Conservation (phyloP, 352 stramenopile species). For the Pythium aristosporum region DNA sequence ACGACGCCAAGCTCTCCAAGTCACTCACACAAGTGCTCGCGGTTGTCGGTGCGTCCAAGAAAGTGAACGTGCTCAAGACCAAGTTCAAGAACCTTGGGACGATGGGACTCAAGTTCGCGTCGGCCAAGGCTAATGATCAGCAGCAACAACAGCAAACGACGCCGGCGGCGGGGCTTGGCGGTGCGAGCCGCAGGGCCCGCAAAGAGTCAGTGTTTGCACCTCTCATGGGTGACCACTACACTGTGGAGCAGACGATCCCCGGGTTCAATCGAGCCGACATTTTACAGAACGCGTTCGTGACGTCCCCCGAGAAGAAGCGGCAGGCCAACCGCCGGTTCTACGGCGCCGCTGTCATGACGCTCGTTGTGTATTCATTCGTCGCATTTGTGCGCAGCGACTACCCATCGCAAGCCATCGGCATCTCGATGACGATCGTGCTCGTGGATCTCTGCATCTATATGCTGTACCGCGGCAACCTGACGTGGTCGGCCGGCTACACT, state of each 20-base stretch:
- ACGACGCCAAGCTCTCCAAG: conserved; percentile 85
- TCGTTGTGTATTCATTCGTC: conserved; percentile 64
- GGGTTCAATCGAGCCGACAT: conserved; percentile 75
- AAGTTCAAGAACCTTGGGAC: conserved; percentile 85
- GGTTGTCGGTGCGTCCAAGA: conserved; percentile 72
- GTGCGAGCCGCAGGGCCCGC: conserved; percentile 26
- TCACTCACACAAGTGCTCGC: conserved; percentile 80
- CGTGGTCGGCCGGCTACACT: conserved; percentile 81
- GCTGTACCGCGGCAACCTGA: conserved; percentile 59
- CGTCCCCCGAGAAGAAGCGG: conserved; percentile 42
- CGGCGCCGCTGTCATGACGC: conserved; percentile 37
- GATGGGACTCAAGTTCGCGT: conserved; percentile 68
- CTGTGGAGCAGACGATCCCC: conserved; percentile 69
- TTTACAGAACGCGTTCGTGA: conserved; percentile 79
- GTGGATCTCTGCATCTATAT: conserved; percentile 78
- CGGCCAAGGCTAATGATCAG: conserved; percentile 40
- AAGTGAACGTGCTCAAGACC: conserved; percentile 70
- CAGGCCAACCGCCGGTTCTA: conserved; percentile 60
- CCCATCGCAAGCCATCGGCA: conserved; percentile 55
- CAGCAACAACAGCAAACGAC: conserved; percentile 1
- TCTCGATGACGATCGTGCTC: conserved; percentile 64
- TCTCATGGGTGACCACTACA: conserved; percentile 79
- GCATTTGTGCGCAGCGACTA: conserved; percentile 54
- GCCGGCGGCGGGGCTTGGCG: neutral
- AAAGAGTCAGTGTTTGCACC: conserved; percentile 75